Conservation (phyloP, 495 filamentous ascomycete species). For the Glarea lozoyensis region DNA sequence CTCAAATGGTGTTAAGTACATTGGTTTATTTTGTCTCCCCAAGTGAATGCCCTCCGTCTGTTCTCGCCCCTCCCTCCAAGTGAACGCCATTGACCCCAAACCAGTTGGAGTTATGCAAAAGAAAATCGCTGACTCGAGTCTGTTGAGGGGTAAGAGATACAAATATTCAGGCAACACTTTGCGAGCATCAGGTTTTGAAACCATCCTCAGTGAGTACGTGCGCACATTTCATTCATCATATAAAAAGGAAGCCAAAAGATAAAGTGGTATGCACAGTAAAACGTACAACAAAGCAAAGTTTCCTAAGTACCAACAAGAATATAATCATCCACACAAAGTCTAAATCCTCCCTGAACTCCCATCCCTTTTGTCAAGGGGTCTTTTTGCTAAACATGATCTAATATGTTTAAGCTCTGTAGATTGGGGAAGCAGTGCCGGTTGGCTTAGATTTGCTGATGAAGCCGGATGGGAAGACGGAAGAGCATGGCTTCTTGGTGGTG, state of each 20-base stretch:
- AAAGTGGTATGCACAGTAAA: neutral
- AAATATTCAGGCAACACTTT: no score
- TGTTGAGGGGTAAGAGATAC: no score
- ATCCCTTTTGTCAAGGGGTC: neutral
- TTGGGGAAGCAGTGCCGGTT: constrained; percentile 2
- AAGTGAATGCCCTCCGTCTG: no score
- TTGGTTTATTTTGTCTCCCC: no score
- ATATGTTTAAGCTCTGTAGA: no score
- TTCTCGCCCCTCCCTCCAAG: no score
- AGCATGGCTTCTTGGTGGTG: constrained; percentile 22
- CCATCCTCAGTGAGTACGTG: neutral
- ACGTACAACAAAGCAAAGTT: constrained; percentile 1
- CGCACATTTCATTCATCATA: neutral
- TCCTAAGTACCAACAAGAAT: constrained; percentile 2
- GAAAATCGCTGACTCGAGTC: no score
- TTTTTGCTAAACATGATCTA: neutral
- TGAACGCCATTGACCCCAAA: no score
- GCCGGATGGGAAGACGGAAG: constrained; percentile 25
- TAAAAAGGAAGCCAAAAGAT: neutral
- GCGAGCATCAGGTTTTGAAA: no score
- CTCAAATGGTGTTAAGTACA: no score
- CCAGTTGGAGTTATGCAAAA: no score
- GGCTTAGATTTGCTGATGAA: constrained; percentile 26
- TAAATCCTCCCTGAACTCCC: neutral
- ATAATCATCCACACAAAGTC: neutral